phyloP scores from a whole-genome alignment of 495 filamentous ascomycete species.

The Xeromyces bisporus region DNA sequence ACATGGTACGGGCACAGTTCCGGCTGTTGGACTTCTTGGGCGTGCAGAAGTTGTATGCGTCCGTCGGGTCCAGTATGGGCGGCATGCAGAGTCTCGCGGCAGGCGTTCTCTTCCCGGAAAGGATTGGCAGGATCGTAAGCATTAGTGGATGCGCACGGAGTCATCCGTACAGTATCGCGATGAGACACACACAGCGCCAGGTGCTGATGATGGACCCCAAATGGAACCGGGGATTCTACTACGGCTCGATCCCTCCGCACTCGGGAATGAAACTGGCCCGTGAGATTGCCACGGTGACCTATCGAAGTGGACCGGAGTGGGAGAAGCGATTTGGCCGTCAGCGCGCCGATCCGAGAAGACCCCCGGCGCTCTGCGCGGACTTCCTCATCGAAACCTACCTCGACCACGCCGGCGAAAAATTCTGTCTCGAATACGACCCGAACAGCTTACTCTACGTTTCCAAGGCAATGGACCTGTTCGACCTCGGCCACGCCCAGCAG shows the following conservation, averaged over 20 bases:
- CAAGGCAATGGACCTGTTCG: constrained; percentile 98
- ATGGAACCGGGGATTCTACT: constrained; percentile 96
- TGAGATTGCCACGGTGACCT: constrained; percentile 95
- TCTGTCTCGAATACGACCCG: constrained; percentile 92
- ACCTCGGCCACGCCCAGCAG: constrained; percentile 60
- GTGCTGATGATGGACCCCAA: constrained; percentile 97
- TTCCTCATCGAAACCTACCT: constrained; percentile 98
- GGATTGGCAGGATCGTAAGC: constrained; percentile 66
- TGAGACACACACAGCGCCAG: constrained; percentile 96
- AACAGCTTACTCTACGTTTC: constrained; percentile 94
- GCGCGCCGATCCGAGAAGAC: constrained; percentile 69
- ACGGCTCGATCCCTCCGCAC: constrained; percentile 75
- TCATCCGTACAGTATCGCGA: constrained; percentile 95
- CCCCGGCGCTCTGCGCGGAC: constrained; percentile 85
- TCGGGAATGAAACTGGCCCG: constrained; percentile 94
- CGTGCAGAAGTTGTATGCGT: constrained; percentile 71
- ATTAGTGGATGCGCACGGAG: constrained; percentile 90
- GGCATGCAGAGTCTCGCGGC: constrained; percentile 94
- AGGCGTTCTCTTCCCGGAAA: constrained; percentile 68
- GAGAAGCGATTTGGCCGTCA: constrained; percentile 83
- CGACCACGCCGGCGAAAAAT: constrained; percentile 97
- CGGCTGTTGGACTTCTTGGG: constrained; percentile 65
- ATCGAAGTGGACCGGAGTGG: constrained; percentile 94
- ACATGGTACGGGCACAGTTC: constrained; percentile 97
- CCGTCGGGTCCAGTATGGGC: constrained; percentile 93